Conservation (phyloP, 805 yeast species). For the Kuraishia borneana region DNA sequence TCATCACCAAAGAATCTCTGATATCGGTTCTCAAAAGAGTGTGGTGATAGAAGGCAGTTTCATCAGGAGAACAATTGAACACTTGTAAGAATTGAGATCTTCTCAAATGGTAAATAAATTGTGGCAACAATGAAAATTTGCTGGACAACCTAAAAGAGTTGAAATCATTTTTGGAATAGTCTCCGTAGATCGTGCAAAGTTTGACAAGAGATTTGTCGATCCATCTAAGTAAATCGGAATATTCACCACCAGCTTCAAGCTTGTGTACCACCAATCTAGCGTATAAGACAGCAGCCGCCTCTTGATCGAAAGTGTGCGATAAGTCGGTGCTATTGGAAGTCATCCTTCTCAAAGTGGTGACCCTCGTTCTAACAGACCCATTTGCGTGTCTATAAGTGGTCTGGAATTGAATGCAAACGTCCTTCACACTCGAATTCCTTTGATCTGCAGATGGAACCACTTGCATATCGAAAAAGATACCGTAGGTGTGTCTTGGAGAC, state of each 20-base stretch:
- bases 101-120: constrained; percentile 89
- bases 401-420: constrained; percentile 54
- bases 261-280: constrained; percentile 85
- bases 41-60: constrained; percentile 94
- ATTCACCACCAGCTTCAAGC: constrained; percentile 64
- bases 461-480: constrained; percentile 76
- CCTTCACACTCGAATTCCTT: constrained; percentile 21
- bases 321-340: constrained; percentile 40
- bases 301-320: constrained; percentile 81
- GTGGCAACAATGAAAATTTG: constrained; percentile 84
- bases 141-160: constrained; percentile 73
- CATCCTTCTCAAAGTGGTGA: constrained; percentile 66
- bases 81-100: constrained; percentile 94
- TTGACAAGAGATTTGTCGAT: constrained; percentile 85
- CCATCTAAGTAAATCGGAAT: constrained; percentile 87
- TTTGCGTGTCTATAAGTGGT: constrained; percentile 94
- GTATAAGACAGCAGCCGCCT: constrained; percentile 93
- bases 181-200: constrained; percentile 88
- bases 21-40: constrained; percentile 85
- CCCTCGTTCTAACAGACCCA: constrained; percentile 81
- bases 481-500: constrained; percentile 84
- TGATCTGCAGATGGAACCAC: constrained; percentile 35
- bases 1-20: constrained; percentile 88
- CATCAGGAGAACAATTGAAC: constrained; percentile 97
- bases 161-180: constrained; percentile 80